Conservation (phyloP, 352 stramenopile genomes). For the Globisporangium spiculum region DNA sequence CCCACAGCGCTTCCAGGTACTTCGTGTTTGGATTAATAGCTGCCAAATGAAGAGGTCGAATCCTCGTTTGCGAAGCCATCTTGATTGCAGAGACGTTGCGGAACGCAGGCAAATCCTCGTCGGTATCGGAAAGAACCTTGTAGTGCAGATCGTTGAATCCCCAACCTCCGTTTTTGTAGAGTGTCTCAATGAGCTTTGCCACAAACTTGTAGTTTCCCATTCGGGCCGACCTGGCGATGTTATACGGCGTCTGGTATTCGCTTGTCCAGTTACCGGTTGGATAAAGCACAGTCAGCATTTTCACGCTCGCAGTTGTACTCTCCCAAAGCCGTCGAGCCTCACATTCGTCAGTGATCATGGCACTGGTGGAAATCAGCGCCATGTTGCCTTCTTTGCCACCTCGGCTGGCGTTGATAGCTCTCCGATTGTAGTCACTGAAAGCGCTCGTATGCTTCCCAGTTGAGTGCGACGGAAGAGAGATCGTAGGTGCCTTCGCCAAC, state of each 20-base stretch:
- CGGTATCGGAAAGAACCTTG: slow-evolving; percentile 46
- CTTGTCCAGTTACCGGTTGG: slow-evolving; percentile 57
- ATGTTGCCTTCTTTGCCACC: slow-evolving; percentile 80
- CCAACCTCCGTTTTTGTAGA: slow-evolving; percentile 46
- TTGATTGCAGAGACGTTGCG: slow-evolving; percentile 66
- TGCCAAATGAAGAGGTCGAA: slow-evolving; percentile 71
- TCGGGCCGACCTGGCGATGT: slow-evolving; percentile 24
- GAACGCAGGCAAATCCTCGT: slow-evolving; percentile 45
- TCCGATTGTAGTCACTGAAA: slow-evolving; percentile 81
- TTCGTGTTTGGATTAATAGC: slow-evolving; percentile 73
- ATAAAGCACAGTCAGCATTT: slow-evolving; percentile 67
- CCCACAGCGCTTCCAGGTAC: slow-evolving; percentile 62
- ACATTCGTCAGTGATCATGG: background rate
- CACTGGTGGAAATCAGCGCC: slow-evolving; percentile 34
- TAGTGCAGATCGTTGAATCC: slow-evolving; percentile 62
- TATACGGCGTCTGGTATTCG: slow-evolving; percentile 19
- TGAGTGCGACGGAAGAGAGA: slow-evolving; percentile 65
- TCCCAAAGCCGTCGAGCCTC: slow-evolving; percentile 39
- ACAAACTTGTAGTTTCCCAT: slow-evolving; percentile 40
- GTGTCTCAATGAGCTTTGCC: slow-evolving; percentile 36
- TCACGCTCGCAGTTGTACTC: slow-evolving; percentile 38
- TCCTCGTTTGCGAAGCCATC: slow-evolving; percentile 51
- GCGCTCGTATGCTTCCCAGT: slow-evolving; percentile 74
- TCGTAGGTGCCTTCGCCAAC: slow-evolving; percentile 42
- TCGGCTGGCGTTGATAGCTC: slow-evolving; percentile 78